Evolutionary conservation across 1,284 basidiomycete species (phyloP), one percentile per base, ranked within the genome.

Genomic region (Ustilago esculenta): DNA sequence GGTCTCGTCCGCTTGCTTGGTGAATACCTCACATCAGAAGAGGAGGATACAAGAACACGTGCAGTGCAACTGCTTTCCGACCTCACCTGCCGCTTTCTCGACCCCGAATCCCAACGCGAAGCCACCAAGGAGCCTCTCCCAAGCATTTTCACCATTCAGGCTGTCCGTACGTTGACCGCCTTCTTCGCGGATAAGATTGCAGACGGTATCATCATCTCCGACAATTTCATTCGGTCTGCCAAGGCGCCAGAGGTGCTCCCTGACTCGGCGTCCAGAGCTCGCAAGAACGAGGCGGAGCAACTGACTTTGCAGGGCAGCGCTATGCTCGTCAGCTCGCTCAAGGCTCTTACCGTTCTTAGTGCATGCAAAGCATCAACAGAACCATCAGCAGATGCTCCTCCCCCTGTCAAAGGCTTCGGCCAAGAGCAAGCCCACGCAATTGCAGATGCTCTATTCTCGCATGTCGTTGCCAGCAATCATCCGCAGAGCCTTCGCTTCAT

Each of bases 131-230:
- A 84, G 46, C 89, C 88, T 67, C 87, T 90, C 1, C 81, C 84
- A 8, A 85, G 87, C 35, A 88, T 86, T 70, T 85, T 96, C 57
- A 94, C 90, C 78, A 86, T 88, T 21, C 92, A 94, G 83, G 88
- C 91, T 42, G 39, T 39, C 12, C 67, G 88, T 61, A 92, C 94
- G 5, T 85, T 98, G 48, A 87, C 88, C 0, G 84, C 85, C 4
- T 98, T 98, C 85, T 95, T 90, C 79, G 86, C 88, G 67, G 89
- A 88, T 51, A 97, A 96, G 83, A 84, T 97, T 36, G 90, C 92
- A 61, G 91, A 96, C 79, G 86, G 88, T 15, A 90, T 92, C 41
- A 43, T 57, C 35, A 60, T 81, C 24, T 74, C 76, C 14, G 71
- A 73, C 24, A 69, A 61, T 46, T 64, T 73, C 35, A 51, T 63